Base-by-base conservation (phyloP, 352 stramenopile species). In the Pythium folliculosum region DNA sequence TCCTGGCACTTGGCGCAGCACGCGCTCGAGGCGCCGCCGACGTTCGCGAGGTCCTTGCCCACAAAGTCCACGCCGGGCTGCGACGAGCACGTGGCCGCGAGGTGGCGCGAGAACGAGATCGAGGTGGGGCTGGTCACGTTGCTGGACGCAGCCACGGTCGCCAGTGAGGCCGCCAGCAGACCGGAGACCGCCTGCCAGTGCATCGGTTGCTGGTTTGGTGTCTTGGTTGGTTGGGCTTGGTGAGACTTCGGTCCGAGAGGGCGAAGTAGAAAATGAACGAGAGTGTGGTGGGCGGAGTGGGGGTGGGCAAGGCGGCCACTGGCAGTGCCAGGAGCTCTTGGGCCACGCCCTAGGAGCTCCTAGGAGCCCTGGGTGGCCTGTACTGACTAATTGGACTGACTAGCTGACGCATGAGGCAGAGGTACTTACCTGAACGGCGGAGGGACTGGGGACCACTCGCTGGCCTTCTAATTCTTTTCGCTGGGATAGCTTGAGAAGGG, bases 241-340 rank as follows among this genome's bases (percentile, higher is more conserved):
- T 49, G 45, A n/a, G 25, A 57, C 51, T 57, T 57, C 51, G 51
- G 13, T 57, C 51, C 27, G 30, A 57, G 51, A 40, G 27, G 32
- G 51, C 51, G 25, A 57, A 57, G 51, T 57, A 23, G 32, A 40
- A 57, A 57, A n/a, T 57, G 51, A 54, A 8, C n/a, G 37, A 47
- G 40, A 47, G 9, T 1, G 17, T 16, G 17, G 38, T 17, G 38
- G 38, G 5, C 14, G 6, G 6, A 44, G 38, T 14, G 38, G 38
- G 12, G 17, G 12, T 19, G 40, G 40, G 40, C 12, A 7, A 5
- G 35, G 27, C 27, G 2, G 2, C 27, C 27, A 32, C 5, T 1
- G 35, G 35, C 35, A 40, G 35, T 14, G 35, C 8, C 8, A 12
- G 8, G 35, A 40, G 3, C 35, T 40, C 12, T 7, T 40, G 8